Base-by-base conservation (phyloP, 2,329 filamentous ascomycete species). In the Fusarium marasasianum region DNA sequence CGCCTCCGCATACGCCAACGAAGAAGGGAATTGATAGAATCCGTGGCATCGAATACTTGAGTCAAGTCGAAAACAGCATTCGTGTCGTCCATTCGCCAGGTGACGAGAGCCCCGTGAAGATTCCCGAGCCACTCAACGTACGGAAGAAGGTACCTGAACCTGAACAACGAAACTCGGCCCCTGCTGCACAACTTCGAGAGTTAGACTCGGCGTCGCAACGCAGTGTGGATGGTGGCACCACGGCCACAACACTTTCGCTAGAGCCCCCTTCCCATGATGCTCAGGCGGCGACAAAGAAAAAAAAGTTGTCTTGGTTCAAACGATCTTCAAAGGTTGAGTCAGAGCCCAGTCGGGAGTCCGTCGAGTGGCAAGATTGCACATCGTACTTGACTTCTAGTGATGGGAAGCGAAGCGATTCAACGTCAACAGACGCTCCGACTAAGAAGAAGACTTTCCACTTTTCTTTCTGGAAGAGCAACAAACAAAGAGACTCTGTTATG, bases 391-490 rank as follows among this genome's bases (percentile, higher is more conserved):
- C 71, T 48, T 75, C 74, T 55, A 77, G 76, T 51, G 76, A 78
- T 44, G 75, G 69, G 18, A 75, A 79, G 66, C 66, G 76, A 66
- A 72, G 73, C 63, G 54, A 81, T 54, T 75, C 76, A 22, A 63
- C 75, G n/a, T 58, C 74, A 31, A 73, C 76, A 51, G 77, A 63
- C 54, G 72, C 73, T 37, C 66, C 78, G 5, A 80, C 79, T 57
- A 90, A 86, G 81, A 89, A 87, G 82, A 87, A 87, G 81, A 83
- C 83, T 14, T 89, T 90, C 69, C 83, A 82, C 37, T 84, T 90
- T 22, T 82, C 86, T 10, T 90, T 90, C 71, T 91, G 87, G 88
- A 89, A 88, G 78, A 83, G 80, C 35, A 83, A 80, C 58, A 88
- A 85, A 53, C 80, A 73, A 33, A 86, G 84, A 74, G 82, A 85